These are phyloP conservation scores for Henckelia pumila DNA, from an alignment of 257 asterid genomes.

Conservation along the genomic window DNA sequence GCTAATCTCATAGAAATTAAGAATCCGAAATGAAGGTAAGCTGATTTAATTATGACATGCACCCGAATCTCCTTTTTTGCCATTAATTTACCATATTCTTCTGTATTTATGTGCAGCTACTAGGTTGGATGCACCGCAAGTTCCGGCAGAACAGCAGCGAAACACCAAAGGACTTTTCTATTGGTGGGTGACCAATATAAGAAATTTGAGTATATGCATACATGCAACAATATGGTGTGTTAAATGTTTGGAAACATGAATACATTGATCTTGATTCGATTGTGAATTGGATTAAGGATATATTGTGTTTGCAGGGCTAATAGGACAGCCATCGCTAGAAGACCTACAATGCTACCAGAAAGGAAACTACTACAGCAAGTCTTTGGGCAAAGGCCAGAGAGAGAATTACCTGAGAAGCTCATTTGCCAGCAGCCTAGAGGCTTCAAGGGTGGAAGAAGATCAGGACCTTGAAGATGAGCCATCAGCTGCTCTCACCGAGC, in stretches of 20 bases:
- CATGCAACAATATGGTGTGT: too few species aligned
- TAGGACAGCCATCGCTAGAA: conserved; percentile 59
- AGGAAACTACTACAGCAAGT: conserved; percentile 32
- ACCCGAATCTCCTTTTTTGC: too few species aligned
- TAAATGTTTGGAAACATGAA: too few species aligned
- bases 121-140: conserved; percentile 98
- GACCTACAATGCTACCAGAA: conserved; percentile 42
- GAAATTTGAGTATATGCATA: too few species aligned
- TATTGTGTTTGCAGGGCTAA: too few species aligned
- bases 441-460: conserved; percentile 54
- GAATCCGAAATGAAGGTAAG: conserved; percentile 68
- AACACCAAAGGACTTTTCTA: conserved; percentile 57
- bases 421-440: conserved; percentile 60
- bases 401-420: conserved; percentile 63
- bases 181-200: conserved; percentile 43
- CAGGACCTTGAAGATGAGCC: conserved; percentile 56
- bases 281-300: too few species aligned
- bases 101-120: conserved; percentile 59
- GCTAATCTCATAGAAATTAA: conserved; percentile 21
- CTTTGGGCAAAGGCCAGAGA: conserved; percentile 48
- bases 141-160: conserved; percentile 71
- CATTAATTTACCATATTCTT: conserved; percentile 23
- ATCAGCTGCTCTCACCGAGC: conserved; percentile 56
- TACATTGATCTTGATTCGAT: too few species aligned
- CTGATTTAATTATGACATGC: too few species aligned